Base-by-base conservation (phyloP, 306 rosid species). In the Prosopis cineraria region DNA sequence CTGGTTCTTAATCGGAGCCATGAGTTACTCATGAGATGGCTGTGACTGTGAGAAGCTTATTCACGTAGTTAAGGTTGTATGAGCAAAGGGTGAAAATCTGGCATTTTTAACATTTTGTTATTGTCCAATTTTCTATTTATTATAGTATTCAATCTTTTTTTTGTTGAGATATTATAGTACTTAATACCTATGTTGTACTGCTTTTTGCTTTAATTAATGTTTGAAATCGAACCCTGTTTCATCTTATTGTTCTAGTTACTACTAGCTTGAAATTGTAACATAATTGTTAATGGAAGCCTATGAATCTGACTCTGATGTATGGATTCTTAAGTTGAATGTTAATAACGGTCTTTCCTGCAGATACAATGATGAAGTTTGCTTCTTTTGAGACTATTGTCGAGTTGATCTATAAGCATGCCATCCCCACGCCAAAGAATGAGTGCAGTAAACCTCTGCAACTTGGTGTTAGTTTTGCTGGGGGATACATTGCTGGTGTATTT, bases 311-410 rank as follows among this genome's bases (percentile, higher is more conserved):
- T 50, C 3, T 52, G 55, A 24, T 65, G 59, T 10, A 3, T 52
- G 22, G 13, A 62, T 25, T n/a, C 43, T 22, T 33, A 16, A 22
- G 1, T 24, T 24, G 22, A 22, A 31, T 33, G 62, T 40, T 68
- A 60, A 37, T 62, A 6, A 58, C 63, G 31, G 39, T 40, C 1
- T 44, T 62, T 37, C 27, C 80, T 62, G 74, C 88, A 92, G 97
- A 94, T 84, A 94, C 98, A 31, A 94, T 92, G 97, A 94, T 94
- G 98, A 94, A 94, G 83, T 94, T 94, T 84, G 95, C 97, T 68
- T 90, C 97, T 52, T 94, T 88, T 72, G 97, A 94, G 83, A 88
- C 91, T 55, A 88, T 92, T 29, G 98, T 94, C 24, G 98, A 94
- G 90, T 60, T 74, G 79, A 77, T 90, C n/a, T 94, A 94, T 73